These are phyloP conservation scores for Geoglossum glabrum DNA, from an alignment of 495 filamentous ascomycete species.

Conservation along the genomic window DNA sequence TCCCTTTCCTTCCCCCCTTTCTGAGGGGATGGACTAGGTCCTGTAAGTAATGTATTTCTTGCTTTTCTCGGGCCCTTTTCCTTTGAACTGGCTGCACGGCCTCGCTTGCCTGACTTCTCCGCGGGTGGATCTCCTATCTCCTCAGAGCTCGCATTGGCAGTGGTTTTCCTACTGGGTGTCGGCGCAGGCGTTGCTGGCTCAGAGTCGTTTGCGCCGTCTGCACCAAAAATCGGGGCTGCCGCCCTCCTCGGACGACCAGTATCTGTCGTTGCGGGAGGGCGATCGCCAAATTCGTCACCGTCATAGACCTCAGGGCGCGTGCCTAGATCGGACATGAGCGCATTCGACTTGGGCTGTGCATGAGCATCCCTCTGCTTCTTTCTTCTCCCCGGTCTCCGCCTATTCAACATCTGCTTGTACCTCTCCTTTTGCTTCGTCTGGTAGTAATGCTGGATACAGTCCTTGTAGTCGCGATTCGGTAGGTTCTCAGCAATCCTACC, in stretches of 20 bases:
- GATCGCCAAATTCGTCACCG: slow-evolving; percentile 32
- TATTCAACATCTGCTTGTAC: slow-evolving; percentile 64
- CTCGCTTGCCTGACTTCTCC: slow-evolving; percentile 16
- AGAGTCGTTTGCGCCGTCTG: slow-evolving; percentile 16
- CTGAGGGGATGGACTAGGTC: not conserved
- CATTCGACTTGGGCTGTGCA: slow-evolving; percentile 47
- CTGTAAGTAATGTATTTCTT: slow-evolving; percentile 7
- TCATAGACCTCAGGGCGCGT: slow-evolving; percentile 27
- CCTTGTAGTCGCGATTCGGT: slow-evolving; percentile 51
- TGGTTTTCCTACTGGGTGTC: slow-evolving; percentile 8
- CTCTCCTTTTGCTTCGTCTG: slow-evolving; percentile 71
- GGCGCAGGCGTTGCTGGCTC: slow-evolving; percentile 3
- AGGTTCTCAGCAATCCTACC: slow-evolving; percentile 64
- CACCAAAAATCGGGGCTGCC: slow-evolving; percentile 52
- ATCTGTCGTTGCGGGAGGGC: slow-evolving; percentile 34
- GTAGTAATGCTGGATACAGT: slow-evolving; percentile 92
- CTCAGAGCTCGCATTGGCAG: slow-evolving; percentile 6
- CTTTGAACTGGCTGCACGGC: slow-evolving; percentile 4
- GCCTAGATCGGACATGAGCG: slow-evolving; percentile 53
- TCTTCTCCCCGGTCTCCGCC: slow-evolving; percentile 34
- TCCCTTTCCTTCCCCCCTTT: not conserved
- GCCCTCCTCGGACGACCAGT: slow-evolving; percentile 48
- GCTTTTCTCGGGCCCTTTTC: slow-evolving; percentile 14
- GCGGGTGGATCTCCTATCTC: slow-evolving; percentile 4
- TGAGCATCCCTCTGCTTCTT: not conserved